Evolutionary conservation across 768 basidiomycete genomes (phyloP).

Genomic region (Cytidiella melzeri): DNA sequence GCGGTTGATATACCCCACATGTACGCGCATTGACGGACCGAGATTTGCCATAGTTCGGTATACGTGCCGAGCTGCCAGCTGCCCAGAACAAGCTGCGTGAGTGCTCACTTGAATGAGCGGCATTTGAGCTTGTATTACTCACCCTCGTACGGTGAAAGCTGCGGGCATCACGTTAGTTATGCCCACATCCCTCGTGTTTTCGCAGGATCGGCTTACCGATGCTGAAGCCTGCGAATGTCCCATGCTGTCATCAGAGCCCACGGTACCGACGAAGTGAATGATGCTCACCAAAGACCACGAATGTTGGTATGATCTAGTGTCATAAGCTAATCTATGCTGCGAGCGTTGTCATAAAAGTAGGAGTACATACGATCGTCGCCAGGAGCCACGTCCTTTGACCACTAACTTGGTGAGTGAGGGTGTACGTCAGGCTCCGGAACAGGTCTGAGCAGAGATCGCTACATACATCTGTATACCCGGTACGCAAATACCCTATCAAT

Average conservation of each 20-base stretch:
- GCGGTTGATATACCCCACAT: too few relatives aligned
- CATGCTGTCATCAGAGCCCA: background rate
- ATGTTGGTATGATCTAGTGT: background rate
- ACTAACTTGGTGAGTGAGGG: constrained; percentile 4
- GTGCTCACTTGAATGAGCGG: background rate
- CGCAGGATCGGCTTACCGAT: background rate
- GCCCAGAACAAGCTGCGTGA: background rate
- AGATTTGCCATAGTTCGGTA: constrained; percentile 9
- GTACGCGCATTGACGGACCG: constrained; percentile 6
- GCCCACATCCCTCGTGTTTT: background rate
- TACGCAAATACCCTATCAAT: constrained; percentile 19
- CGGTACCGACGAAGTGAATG: background rate
- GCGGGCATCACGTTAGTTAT: background rate
- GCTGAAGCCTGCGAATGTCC: background rate
- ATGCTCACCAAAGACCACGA: constrained; percentile 3
- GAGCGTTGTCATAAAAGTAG: too few relatives aligned
- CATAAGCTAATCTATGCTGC: too few relatives aligned
- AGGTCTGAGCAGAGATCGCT: too few relatives aligned
- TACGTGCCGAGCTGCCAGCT: constrained; percentile 8
- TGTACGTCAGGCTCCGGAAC: too few relatives aligned
- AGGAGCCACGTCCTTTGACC: constrained; percentile 18
- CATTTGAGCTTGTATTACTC: background rate
- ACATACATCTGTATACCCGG: constrained; percentile 19
- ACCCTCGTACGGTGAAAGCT: constrained; percentile 11
- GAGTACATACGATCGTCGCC: constrained; percentile 19